These are phyloP conservation scores for Sedum album DNA, from an alignment of 164 flowering plant genomes.

Conservation along the genomic window DNA sequence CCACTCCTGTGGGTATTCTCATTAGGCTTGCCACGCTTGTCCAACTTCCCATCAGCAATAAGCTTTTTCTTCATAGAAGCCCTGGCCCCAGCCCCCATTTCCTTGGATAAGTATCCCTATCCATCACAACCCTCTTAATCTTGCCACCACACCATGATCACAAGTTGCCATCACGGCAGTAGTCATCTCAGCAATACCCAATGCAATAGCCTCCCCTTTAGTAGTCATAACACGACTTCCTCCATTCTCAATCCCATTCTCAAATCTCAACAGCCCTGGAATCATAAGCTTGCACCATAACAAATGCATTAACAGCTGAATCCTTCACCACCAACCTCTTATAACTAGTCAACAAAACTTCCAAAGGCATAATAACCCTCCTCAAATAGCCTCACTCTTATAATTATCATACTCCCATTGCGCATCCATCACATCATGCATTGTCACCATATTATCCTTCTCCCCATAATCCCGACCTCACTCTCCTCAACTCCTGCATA, in stretches of 20 bases:
- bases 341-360: conserved; percentile 57
- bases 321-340: conserved; percentile 85
- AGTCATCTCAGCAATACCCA: conserved; percentile 80
- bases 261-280: conserved; percentile 74
- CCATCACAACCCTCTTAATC: conserved; percentile 88
- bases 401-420: conserved; percentile 62
- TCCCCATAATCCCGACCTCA: conserved; percentile 70
- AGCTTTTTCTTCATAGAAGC: conserved; percentile 80
- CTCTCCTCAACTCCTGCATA: conserved; percentile 80
- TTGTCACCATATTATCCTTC: conserved; percentile 75
- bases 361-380: conserved; percentile 66
- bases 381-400: conserved; percentile 60
- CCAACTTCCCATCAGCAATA: conserved; percentile 50
- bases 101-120: conserved; percentile 73
- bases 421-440: conserved; percentile 82
- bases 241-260: conserved; percentile 69
- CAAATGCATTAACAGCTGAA: conserved; percentile 76
- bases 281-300: conserved; percentile 84
- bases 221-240: conserved; percentile 79
- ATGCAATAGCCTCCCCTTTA: conserved; percentile 71
- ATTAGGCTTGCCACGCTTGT: conserved; percentile 71
- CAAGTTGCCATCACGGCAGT: conserved; percentile 83
- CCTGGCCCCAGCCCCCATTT: conserved; percentile 81
- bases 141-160: conserved; percentile 78
- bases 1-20: conserved; percentile 72